Evolutionary conservation across 2,329 filamentous ascomycete genomes (phyloP), one percentile per base, ranked within the genome.

Genomic region (Escovopsis weberi): DNA sequence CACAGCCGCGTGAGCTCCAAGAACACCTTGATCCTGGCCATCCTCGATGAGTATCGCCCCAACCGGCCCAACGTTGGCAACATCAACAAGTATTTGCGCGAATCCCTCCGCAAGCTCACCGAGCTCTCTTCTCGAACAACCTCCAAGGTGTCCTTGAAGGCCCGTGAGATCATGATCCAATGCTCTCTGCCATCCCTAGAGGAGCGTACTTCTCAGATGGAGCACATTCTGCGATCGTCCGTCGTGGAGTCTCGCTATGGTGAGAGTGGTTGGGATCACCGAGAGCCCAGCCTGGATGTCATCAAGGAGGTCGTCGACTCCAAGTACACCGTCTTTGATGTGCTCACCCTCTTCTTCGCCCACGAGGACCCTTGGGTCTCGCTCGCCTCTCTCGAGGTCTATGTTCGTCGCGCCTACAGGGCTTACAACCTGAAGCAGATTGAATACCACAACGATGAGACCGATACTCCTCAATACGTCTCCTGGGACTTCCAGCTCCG

Each of bases 251-350:
- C 88, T n/a, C 81, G 85, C 52, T 98, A 98, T 57, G 91, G 91
- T 46, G 91, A 98, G 72, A 88, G 85, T 47, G 88, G 89, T 41
- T 94, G 85, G 84, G 89, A 95, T 50, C 91, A 98, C 67, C 76
- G 91, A 51, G 85, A 95, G 64, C 91, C 91, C 39, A 85, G 82
- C 64, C 69, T 94, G 42, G 83, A 93, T 19, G 72, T 94, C 50
- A 82, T 98, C 66, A 94, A 94, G 71, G 91, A 98, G 63, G 88
- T 98, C 30, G 86, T 98, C 41, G 91, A 98, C 64, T 96, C 91
- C 43, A 94, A 94, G 68, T 96, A 93, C 69, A 96, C 89, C 36
- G 91, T 98, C 50, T 94, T 95, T 53, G 91, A 98, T 58, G 91
- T 98, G 15, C 66, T 98, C 51, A 84, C 89, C 7, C 80, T 86